Conservation (phyloP, 2,329 filamentous ascomycete species). For the Exserohilum turcica region DNA sequence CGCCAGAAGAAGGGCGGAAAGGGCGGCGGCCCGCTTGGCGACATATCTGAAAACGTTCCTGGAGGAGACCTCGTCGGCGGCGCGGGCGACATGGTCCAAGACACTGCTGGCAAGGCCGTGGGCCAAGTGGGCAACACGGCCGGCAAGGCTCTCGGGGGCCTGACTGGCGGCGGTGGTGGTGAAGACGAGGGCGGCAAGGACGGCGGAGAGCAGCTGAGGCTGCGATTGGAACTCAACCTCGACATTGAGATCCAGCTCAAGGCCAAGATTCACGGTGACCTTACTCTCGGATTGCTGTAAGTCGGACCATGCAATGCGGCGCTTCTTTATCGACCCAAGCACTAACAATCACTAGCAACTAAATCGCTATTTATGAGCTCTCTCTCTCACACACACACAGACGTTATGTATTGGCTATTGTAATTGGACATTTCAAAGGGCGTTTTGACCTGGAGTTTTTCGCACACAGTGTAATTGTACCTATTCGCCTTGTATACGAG, state of each 20-base stretch:
- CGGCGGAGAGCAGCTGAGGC: conserved; percentile 58
- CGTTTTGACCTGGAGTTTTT: conserved; percentile 31
- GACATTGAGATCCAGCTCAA: conserved; percentile 68
- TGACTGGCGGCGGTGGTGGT: conserved; percentile 53
- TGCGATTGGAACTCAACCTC: conserved; percentile 64
- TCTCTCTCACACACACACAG: too few relatives aligned
- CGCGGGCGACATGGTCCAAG: conserved; percentile 61
- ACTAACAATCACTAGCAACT: conserved; percentile 41
- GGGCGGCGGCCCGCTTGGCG: conserved; percentile 57
- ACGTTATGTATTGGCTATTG: conserved; percentile 18
- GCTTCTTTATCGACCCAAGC: background rate
- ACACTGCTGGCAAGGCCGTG: conserved; percentile 61
- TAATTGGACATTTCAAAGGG: conserved; percentile 26
- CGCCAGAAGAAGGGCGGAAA: conserved; percentile 55
- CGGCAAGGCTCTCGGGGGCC: conserved; percentile 54
- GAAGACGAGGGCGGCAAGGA: conserved; percentile 35
- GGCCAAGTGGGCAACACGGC: conserved; percentile 50
- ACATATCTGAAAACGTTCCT: conserved; percentile 60
- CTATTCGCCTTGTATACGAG: conserved; percentile 21
- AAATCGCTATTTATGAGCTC: too few relatives aligned
- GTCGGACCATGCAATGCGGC: conserved; percentile 18
- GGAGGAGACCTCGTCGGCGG: conserved; percentile 59
- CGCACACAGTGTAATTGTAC: conserved; percentile 34
- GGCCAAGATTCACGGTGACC: conserved; percentile 68
- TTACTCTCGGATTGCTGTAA: conserved; percentile 62